phyloP scores from a whole-genome alignment of 371 early-diverging fungal genomes.

The Dichotomocladium elegans region DNA sequence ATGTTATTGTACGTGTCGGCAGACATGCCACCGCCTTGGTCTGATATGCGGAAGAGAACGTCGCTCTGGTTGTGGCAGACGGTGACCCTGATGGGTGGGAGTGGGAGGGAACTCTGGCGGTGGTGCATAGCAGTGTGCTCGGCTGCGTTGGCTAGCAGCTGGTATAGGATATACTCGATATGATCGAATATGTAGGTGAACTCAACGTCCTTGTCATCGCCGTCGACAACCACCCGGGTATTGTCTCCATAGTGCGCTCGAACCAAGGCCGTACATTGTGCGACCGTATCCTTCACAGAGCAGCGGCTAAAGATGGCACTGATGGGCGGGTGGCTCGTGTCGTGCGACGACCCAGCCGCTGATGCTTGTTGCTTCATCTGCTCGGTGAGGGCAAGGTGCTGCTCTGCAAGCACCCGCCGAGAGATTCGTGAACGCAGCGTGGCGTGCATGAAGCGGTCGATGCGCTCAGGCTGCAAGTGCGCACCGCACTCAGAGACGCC shows the following conservation, averaged over 20 bases:
- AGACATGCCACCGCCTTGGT: constrained; percentile 77
- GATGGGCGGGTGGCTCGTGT: constrained; percentile 13
- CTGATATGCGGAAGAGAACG: constrained; percentile 78
- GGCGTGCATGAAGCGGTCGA: constrained; percentile 77
- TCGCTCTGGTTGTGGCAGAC: constrained; percentile 58
- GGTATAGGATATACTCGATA: constrained; percentile 81
- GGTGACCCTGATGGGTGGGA: constrained; percentile 67
- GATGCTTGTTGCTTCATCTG: constrained; percentile 7
- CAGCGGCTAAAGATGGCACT: constrained; percentile 54
- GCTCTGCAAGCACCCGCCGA: constrained; percentile 78
- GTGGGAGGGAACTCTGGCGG: not conserved
- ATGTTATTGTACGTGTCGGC: constrained; percentile 47
- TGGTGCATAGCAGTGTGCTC: constrained; percentile 36
- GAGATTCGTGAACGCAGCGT: constrained; percentile 80
- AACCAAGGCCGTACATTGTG: constrained; percentile 53
- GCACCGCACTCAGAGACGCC: constrained; percentile 72
- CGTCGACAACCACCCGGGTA: constrained; percentile 33
- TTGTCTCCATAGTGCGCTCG: constrained; percentile 15
- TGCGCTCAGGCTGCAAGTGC: constrained; percentile 52
- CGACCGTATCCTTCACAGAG: constrained; percentile 53
- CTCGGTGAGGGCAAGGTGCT: constrained; percentile 69
- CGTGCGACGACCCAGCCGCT: constrained; percentile 1
- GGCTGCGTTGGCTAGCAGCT: constrained; percentile 76
- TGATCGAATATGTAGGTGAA: constrained; percentile 86
- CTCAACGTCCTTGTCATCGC: constrained; percentile 62